Percentiles rank a stretch among this genome's conserved stretches.
These are phyloP conservation scores for Mycena belliarum DNA, from an alignment of 768 basidiomycete genomes.

Conservation along the genomic window DNA sequence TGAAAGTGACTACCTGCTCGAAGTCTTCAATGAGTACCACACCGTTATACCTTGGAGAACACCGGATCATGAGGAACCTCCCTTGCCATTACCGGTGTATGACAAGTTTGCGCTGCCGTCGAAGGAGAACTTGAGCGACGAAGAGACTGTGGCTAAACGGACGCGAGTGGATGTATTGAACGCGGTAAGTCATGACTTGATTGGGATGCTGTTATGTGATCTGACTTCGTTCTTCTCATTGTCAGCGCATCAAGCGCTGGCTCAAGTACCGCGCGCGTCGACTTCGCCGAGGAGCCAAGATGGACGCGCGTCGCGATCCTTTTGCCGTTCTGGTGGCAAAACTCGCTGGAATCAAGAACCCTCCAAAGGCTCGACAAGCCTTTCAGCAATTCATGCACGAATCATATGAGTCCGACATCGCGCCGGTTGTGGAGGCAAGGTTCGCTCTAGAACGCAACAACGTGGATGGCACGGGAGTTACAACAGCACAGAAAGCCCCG, in stretches of 20 bases:
- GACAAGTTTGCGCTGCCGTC: not conserved
- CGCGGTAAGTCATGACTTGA: not conserved
- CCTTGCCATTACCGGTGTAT: not conserved
- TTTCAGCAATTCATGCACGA: slow-evolving; percentile 10
- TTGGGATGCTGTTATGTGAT: not conserved
- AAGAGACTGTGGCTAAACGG: not conserved
- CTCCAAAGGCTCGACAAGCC: slow-evolving; percentile 1
- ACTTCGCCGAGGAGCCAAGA: not conserved
- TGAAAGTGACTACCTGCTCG: not conserved
- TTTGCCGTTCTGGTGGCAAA: not conserved
- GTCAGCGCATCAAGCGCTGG: not conserved
- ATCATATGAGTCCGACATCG: not conserved
- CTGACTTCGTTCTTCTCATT: not conserved
- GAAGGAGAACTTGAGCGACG: not conserved
- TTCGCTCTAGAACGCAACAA: not conserved
- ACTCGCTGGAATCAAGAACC: not conserved
- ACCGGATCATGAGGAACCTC: slow-evolving; percentile 1
- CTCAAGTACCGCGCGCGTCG: not conserved
- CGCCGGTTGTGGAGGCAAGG: not conserved
- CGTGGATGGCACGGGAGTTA: not conserved
- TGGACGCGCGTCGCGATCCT: not conserved
- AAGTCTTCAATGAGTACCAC: not conserved
- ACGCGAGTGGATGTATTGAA: not conserved
- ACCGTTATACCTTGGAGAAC: not conserved
- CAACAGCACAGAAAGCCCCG: not conserved